Percentiles rank a stretch among this genome's conserved stretches.
These are phyloP conservation scores for Zelopaecilomyces penicillatus DNA, from an alignment of 2,329 filamentous ascomycete species.

Conservation along the genomic window DNA sequence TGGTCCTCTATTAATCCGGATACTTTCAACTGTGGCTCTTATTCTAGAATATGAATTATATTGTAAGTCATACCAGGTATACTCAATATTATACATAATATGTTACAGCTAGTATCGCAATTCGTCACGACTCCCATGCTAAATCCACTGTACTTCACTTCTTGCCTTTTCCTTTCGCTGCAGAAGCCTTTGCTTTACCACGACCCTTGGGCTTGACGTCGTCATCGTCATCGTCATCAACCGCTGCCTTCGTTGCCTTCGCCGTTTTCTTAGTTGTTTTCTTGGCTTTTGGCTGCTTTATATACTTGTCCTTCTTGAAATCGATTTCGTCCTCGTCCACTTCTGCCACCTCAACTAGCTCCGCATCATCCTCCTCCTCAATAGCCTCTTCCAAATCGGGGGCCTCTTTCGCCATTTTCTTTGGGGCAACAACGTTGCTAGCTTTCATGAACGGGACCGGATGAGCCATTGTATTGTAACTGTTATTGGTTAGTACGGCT, in stretches of 20 bases:
- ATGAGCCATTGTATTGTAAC: constrained; percentile 79
- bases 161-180: constrained; percentile 42
- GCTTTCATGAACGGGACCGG: constrained; percentile 96
- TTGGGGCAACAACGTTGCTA: constrained; percentile 63
- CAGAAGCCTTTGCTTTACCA: constrained; percentile 30
- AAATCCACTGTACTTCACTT: constrained; percentile 15
- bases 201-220: constrained; percentile 46
- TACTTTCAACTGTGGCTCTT: too few species aligned
- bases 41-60: too few species aligned
- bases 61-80: too few species aligned
- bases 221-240: constrained; percentile 42
- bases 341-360: constrained; percentile 47
- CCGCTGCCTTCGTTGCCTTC: constrained; percentile 30
- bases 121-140: too few species aligned
- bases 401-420: constrained; percentile 63
- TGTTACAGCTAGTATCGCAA: too few species aligned
- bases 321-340: constrained; percentile 70
- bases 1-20: too few species aligned
- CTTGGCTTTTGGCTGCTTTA: constrained; percentile 76
- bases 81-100: too few species aligned
- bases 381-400: constrained; percentile 95
- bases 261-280: constrained; percentile 37
- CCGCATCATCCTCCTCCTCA: constrained; percentile 79
- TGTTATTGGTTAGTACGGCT: constrained; percentile 26
- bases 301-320: constrained; percentile 90